phyloP scores from a whole-genome alignment of 2,329 filamentous ascomycete species.

The Pestalotiopsis fici region DNA sequence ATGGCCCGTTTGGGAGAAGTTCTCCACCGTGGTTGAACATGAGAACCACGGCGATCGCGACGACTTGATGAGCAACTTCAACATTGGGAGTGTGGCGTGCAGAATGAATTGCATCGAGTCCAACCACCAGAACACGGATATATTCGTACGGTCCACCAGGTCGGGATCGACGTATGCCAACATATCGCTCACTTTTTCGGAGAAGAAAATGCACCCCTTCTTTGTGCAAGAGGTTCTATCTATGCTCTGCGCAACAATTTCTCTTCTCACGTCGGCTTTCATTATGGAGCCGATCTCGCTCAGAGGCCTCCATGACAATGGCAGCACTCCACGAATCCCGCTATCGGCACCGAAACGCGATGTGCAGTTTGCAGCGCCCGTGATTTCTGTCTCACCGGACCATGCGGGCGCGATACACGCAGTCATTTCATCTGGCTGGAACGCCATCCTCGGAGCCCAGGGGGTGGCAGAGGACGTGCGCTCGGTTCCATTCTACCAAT shows the following conservation, averaged over 20 bases:
- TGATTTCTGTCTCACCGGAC: constrained; percentile 35
- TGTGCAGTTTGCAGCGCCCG: constrained; percentile 18
- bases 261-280: constrained; percentile 45
- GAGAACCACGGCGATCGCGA: constrained; percentile 41
- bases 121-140: constrained; percentile 42
- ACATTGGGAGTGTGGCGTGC: constrained; percentile 46
- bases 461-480: constrained; percentile 44
- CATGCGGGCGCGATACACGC: constrained; percentile 41
- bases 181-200: constrained; percentile 47
- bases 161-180: constrained; percentile 36
- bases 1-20: constrained; percentile 55
- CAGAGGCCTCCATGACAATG: constrained; percentile 41
- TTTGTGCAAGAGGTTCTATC: constrained; percentile 47
- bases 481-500: constrained; percentile 50
- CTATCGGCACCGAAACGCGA: constrained; percentile 30
- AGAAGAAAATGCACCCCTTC: constrained; percentile 39
- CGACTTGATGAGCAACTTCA: constrained; percentile 37
- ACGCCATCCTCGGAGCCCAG: constrained; percentile 39
- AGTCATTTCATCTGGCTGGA: constrained; percentile 45
- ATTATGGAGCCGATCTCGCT: constrained; percentile 48
- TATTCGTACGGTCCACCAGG: constrained; percentile 44
- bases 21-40: constrained; percentile 57
- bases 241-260: constrained; percentile 46
- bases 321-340: constrained; percentile 41
- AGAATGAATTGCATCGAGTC: constrained; percentile 43